Conservation (phyloP, 2,329 filamentous ascomycete genomes). For the Fusarium virguliforme region DNA sequence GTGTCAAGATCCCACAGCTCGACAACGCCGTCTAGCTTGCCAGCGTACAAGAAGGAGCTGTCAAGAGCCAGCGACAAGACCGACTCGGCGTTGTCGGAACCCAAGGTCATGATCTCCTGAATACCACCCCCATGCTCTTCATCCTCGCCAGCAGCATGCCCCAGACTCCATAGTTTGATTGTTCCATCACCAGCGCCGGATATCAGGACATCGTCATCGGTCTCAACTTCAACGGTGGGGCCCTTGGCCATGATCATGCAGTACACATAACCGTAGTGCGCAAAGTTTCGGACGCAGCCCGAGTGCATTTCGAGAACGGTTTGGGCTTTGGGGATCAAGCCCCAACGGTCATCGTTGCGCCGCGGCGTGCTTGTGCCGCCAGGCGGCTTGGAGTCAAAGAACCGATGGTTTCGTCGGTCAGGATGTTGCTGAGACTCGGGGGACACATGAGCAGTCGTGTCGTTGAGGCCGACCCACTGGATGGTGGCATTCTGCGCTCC, state of each 20-base stretch:
- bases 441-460: conserved; percentile 72
- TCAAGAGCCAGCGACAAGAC: conserved; percentile 87
- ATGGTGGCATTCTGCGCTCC: conserved; percentile 96
- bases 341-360: conserved; percentile 73
- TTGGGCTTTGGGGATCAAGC: conserved; percentile 68
- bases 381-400: conserved; percentile 92
- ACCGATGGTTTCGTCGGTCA: conserved; percentile 84
- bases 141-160: conserved; percentile 52
- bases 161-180: conserved; percentile 92
- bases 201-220: conserved; percentile 85
- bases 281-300: conserved; percentile 87
- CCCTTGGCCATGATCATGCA: conserved; percentile 92
- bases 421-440: conserved; percentile 80
- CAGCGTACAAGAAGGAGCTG: conserved; percentile 92
- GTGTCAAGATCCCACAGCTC: conserved; percentile 99
- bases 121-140: conserved; percentile 72
- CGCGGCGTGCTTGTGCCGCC: conserved; percentile 85
- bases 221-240: conserved; percentile 75
- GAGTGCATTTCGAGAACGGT: conserved; percentile 84
- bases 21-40: conserved; percentile 87
- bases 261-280: conserved; percentile 96
- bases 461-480: conserved; percentile 88
- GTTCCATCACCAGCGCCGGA: conserved; percentile 95
- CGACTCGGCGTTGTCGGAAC: conserved; percentile 74
- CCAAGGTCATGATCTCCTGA: conserved; percentile 77